Evolutionary conservation across 1,284 basidiomycete genomes (phyloP), one percentile per base, ranked within the genome.

Genomic region (Athelia sp.): DNA sequence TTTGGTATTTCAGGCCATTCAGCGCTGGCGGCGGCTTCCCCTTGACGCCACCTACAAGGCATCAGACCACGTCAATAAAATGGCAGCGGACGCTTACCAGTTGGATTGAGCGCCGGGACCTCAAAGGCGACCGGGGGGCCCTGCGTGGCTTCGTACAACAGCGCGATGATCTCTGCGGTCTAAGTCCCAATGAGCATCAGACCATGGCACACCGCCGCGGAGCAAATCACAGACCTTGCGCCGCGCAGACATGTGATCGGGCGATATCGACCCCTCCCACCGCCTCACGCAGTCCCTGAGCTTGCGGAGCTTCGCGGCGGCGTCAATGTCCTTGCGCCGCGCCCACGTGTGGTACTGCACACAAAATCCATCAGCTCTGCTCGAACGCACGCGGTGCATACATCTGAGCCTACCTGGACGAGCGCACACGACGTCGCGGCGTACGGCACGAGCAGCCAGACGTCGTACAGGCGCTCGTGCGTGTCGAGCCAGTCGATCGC

Each of bases 101-200:
- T 88, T 6, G 88, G 87, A 58, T 88, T 89, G 52, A 88, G 70
- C 23, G 75, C 71, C 14, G 84, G 81, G 17, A 74, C 68, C 63
- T 84, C 82, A 47, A 80, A 65, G 1, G 79, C 75, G 49, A 75
- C 62, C 10, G 72, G 72, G 9, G 84, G 82, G 34, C 88, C 81
- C 67, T 90, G 85, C 22, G 92, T 92, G 26, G 93, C 87, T 71
- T 97, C 93, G 67, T 93, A 96, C 21, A 98, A 76, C 18, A 98
- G 75, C 21, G 87, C 81, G 59, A 97, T 95, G 52, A 96, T 93
- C 68, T 94, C 93, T 21, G 90, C 86, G 1, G 93, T 96, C 85
- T 98, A 53, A 59, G 51, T 50, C 52, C 49, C 56, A 69, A 54
- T 45, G 45, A 47, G 31, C 13, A 21, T 3, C 19, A 13, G 40